Percentiles rank a stretch among this genome's conserved stretches.
Conservation (phyloP, 768 basidiomycete genomes). For the Guyanaporus albipodus region DNA sequence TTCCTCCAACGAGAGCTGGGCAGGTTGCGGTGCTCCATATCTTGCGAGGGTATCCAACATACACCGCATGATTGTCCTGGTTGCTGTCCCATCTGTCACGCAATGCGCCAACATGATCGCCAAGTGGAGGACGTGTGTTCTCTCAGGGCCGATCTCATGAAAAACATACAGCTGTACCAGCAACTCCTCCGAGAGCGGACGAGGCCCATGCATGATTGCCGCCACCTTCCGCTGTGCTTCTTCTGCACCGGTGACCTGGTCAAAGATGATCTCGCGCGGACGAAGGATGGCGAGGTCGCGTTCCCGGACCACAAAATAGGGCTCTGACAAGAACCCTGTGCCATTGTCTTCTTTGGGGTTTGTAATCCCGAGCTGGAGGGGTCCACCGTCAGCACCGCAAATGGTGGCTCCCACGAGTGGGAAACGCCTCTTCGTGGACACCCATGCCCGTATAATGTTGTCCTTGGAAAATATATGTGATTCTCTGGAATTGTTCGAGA, state of each 20-base stretch:
- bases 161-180: slow-evolving; percentile 43
- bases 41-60: slow-evolving; percentile 42
- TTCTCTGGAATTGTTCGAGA: slow-evolving; percentile 27
- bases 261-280: slow-evolving; percentile 39
- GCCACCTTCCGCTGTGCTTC: slow-evolving; percentile 33
- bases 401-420: slow-evolving; percentile 47
- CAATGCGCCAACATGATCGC: slow-evolving; percentile 44
- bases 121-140: slow-evolving; percentile 36
- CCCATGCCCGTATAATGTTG: slow-evolving; percentile 44
- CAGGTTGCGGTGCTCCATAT: neutral
- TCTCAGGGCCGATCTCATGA: slow-evolving; percentile 31
- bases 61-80: slow-evolving; percentile 37
- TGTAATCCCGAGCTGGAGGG: neutral
- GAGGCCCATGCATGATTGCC: slow-evolving; percentile 32
- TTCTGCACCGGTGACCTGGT: slow-evolving; percentile 28
- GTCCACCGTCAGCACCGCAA: slow-evolving; percentile 10
- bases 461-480: slow-evolving; percentile 23
- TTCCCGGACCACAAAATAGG: slow-evolving; percentile 40
- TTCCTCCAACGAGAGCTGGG: slow-evolving; percentile 29
- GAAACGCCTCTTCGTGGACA: slow-evolving; percentile 42
- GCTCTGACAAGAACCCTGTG: neutral
- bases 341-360: neutral
- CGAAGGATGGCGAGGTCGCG: slow-evolving; percentile 28
- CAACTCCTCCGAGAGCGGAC: slow-evolving; percentile 39
- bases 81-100: slow-evolving; percentile 48